Evolutionary conservation across 2,329 filamentous ascomycete species (phyloP).

Genomic region (Coniella lustricola): DNA sequence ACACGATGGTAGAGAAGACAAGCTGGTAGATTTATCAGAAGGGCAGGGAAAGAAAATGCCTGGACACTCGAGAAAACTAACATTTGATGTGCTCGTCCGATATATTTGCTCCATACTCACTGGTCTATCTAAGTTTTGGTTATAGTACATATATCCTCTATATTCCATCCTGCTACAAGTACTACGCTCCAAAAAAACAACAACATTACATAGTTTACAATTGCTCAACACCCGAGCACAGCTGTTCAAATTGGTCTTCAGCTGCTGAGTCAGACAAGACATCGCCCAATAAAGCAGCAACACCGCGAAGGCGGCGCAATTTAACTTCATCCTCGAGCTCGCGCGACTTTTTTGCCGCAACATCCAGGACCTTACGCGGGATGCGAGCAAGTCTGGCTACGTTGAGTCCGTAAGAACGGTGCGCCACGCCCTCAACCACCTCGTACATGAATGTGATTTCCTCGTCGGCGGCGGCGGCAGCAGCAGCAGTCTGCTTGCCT

Average conservation of each 20-base stretch:
- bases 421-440: constrained; percentile 81
- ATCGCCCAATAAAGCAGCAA: constrained; percentile 34
- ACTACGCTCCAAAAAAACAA: background rate
- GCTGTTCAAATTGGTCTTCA: constrained; percentile 41
- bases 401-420: constrained; percentile 90
- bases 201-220: constrained; percentile 31
- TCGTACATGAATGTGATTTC: constrained; percentile 95
- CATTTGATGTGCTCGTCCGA: no score
- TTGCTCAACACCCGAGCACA: constrained; percentile 53
- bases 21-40: no score
- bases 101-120: no score
- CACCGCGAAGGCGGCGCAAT: constrained; percentile 51
- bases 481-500: constrained; percentile 10
- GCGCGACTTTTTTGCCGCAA: constrained; percentile 70
- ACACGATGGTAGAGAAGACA: no score
- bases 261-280: constrained; percentile 29
- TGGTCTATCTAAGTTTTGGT: no score
- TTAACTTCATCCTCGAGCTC: constrained; percentile 72
- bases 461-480: constrained; percentile 45
- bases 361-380: constrained; percentile 67
- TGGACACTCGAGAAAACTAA: no score
- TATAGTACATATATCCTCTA: no score
- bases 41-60: no score
- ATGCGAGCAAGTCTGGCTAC: constrained; percentile 82
- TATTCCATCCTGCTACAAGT: background rate